Evolutionary conservation across 176 grass and related monocot species (phyloP).

Genomic region (Hordeum marinum): DNA sequence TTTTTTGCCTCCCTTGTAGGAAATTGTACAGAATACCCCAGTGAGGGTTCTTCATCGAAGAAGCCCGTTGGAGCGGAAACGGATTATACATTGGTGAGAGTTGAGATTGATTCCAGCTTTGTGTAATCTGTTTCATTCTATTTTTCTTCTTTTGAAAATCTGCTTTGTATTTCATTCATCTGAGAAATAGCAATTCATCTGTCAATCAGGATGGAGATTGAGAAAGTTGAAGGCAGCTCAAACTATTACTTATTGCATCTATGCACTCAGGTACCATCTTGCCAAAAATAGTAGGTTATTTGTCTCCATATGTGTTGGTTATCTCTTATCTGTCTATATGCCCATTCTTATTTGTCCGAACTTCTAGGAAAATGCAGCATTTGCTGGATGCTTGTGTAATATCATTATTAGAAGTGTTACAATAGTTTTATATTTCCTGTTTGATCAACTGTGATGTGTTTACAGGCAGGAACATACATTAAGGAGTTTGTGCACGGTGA

Average conservation of each 20-base stretch:
- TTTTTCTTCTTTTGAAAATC: background rate
- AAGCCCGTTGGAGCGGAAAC: slow-evolving; percentile 76
- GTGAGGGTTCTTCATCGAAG: slow-evolving; percentile 89
- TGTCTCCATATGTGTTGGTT: background rate
- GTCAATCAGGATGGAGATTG: slow-evolving; percentile 79
- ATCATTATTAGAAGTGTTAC: background rate
- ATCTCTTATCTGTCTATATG: background rate
- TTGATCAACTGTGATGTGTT: slow-evolving; percentile 17
- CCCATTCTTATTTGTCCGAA: background rate
- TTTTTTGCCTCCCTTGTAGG: slow-evolving; percentile 37
- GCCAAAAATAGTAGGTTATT: background rate
- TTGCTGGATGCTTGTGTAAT: background rate
- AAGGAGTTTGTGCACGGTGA: slow-evolving; percentile 95
- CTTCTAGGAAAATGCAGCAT: background rate
- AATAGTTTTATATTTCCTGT: background rate
- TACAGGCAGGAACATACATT: slow-evolving; percentile 95
- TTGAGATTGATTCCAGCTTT: slow-evolving; percentile 32
- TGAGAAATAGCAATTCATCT: slow-evolving; percentile 15
- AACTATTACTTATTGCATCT: slow-evolving; percentile 89
- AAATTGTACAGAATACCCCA: slow-evolving; percentile 83
- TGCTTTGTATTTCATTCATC: background rate
- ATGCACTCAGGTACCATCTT: slow-evolving; percentile 70
- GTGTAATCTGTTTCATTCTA: background rate
- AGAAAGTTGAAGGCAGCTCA: slow-evolving; percentile 51
- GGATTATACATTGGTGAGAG: slow-evolving; percentile 85